phyloP scores from a whole-genome alignment of 495 filamentous ascomycete species.

The Talaromyces ruber region DNA sequence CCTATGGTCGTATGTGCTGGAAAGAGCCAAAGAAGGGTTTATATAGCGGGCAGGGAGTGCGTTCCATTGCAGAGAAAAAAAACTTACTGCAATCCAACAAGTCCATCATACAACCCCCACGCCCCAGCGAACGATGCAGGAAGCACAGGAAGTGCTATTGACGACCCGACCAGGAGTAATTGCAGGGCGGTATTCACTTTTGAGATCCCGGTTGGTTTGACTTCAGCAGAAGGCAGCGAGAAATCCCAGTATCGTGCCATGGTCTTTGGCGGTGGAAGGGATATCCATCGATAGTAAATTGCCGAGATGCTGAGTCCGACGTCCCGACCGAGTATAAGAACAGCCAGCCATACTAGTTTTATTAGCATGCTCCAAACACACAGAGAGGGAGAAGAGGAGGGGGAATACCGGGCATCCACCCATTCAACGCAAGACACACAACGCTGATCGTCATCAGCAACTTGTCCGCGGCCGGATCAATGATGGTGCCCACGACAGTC shows the following conservation, averaged over 20 bases:
- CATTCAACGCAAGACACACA: conserved; percentile 72
- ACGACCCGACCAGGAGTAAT: conserved; percentile 66
- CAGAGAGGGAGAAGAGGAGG: neutral
- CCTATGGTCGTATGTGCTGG: conserved; percentile 27
- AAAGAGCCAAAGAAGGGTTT: neutral
- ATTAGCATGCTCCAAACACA: neutral
- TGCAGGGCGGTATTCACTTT: conserved; percentile 86
- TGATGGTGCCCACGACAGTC: conserved; percentile 92
- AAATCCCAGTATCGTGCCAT: conserved; percentile 97
- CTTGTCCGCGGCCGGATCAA: conserved; percentile 97
- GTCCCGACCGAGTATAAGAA: conserved; percentile 84
- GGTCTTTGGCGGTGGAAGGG: conserved; percentile 85
- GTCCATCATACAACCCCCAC: conserved; percentile 43
- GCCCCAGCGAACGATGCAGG: conserved; percentile 30
- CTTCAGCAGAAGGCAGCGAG: conserved; percentile 83
- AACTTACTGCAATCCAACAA: conserved; percentile 68
- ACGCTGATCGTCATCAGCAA: conserved; percentile 88
- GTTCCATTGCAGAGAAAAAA: conserved; percentile 1
- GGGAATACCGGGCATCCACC: conserved; percentile 59
- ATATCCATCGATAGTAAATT: conserved; percentile 92
- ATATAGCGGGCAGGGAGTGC: conserved; percentile 8
- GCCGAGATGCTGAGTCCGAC: conserved; percentile 79
- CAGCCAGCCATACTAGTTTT: conserved; percentile 67
- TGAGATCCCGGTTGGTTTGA: conserved; percentile 81
- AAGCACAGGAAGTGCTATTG: conserved; percentile 64